Evolutionary conservation across 2,329 filamentous ascomycete species (phyloP), one percentile per base, ranked within the genome.

Genomic region (Pyrenochaeta sp.): DNA sequence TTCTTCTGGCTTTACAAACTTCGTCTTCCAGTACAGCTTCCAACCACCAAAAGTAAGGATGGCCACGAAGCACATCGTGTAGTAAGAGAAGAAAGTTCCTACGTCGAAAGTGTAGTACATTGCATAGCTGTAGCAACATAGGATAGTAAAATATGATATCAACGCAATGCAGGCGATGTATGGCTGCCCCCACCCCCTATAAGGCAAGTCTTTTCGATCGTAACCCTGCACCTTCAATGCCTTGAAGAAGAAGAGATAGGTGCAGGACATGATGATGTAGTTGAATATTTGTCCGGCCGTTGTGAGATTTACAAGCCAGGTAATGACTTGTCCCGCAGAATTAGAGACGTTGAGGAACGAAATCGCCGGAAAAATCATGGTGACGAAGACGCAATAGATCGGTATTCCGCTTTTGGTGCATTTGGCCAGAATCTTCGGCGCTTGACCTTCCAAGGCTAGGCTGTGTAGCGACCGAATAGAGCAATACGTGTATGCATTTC

Each of bases 321-420:
- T 80, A 55, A 92, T 77, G 1, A 91, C 90, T 14, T 86, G 83
- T 2, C 88, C 82, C 0, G 86, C 81, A 48, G 81, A 81, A 52
- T 84, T 81, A 12, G 84, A 87, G 20, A 92, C 82, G 73, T 92
- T 87, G 39, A 92, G 78, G 73, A 91, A 93, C 4, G 86, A 83
- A 7, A 94, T 78, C 1, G 90, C 77, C 1, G 87, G 82, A 60
- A 93, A 85, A 3, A 83, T 69, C 15, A 90, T 79, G 0, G 90
- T 88, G 29, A 86, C 73, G 1, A 72, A 63, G 20, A 92, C 88
- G 64, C 86, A 90, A 72, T 88, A 90, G 51, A 90, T 80, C 0
- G 90, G 90, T 0, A 93, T 83, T 63, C 86, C 86, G 9, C 79
- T 78, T 55, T 78, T 79, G 11, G 81, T 88, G 60, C 80, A 84